Percentiles rank a stretch among this genome's conserved stretches.
These are phyloP conservation scores for Phanerodontia chrysosporium DNA, from an alignment of 768 basidiomycete genomes.

Conservation along the genomic window DNA sequence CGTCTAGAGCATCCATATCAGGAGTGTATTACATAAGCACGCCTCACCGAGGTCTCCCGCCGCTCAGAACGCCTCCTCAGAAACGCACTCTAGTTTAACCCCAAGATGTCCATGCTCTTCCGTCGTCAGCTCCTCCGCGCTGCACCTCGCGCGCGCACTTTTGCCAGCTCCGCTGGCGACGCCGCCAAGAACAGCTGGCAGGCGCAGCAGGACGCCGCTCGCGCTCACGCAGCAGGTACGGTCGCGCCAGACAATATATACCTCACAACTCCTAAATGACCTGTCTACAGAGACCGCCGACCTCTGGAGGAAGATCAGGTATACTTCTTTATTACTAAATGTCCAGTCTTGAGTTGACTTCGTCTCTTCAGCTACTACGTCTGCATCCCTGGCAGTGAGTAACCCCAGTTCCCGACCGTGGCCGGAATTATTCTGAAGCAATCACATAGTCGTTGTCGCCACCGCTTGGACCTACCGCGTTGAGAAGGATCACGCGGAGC, in stretches of 20 bases:
- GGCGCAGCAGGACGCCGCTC: slow-evolving; percentile 20
- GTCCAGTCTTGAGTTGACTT: slow-evolving; percentile 3
- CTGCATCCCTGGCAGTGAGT: slow-evolving; percentile 72
- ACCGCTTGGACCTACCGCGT: slow-evolving; percentile 46
- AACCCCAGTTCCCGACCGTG: neutral
- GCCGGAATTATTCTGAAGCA: neutral
- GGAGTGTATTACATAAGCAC: slow-evolving; percentile 14
- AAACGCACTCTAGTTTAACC: neutral
- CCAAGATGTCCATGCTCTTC: slow-evolving; percentile 35
- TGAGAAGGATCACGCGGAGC: slow-evolving; percentile 63
- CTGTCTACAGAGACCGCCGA: slow-evolving; percentile 58
- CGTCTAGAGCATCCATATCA: slow-evolving; percentile 1
- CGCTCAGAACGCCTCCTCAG: slow-evolving; percentile 3
- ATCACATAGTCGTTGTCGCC: slow-evolving; percentile 21
- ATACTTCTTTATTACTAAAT: slow-evolving; percentile 18
- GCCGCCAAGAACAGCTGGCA: slow-evolving; percentile 13
- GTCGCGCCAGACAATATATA: neutral
- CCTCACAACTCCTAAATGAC: neutral
- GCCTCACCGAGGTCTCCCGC: slow-evolving; percentile 13
- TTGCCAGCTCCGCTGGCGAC: slow-evolving; percentile 24
- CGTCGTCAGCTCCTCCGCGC: slow-evolving; percentile 46
- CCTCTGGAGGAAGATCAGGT: slow-evolving; percentile 89
- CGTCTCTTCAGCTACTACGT: slow-evolving; percentile 56
- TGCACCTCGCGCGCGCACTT: slow-evolving; percentile 29
- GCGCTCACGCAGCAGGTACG: slow-evolving; percentile 23